These are phyloP conservation scores for Agaricales sp. DNA, from an alignment of 1,284 basidiomycete genomes.

Conservation along the genomic window DNA sequence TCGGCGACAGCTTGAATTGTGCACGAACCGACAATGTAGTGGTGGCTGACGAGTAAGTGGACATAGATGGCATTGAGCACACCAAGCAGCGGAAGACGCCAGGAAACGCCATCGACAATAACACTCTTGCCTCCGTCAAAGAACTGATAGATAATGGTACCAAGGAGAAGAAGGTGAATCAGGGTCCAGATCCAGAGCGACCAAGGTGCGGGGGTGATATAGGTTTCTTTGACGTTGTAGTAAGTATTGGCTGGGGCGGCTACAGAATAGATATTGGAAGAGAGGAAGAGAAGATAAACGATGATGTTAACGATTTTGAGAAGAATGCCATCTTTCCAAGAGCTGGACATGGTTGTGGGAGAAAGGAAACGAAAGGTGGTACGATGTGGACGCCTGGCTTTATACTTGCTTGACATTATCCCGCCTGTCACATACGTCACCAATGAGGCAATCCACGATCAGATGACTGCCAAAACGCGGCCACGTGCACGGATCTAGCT, in stretches of 20 bases:
- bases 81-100: constrained; percentile 82
- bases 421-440: background rate
- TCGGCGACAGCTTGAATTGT: background rate
- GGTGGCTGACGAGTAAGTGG: constrained; percentile 61
- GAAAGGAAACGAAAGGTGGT: background rate
- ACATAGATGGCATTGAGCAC: constrained; percentile 82
- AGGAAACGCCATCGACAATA: constrained; percentile 79
- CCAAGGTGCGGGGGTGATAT: constrained; percentile 85
- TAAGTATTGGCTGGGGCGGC: constrained; percentile 64
- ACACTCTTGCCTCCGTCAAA: constrained; percentile 68
- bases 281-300: constrained; percentile 75
- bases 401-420: too few species aligned
- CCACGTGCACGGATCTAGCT: too few species aligned
- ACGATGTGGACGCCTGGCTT: too few species aligned
- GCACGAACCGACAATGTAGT: constrained; percentile 62
- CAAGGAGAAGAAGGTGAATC: constrained; percentile 71
- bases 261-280: constrained; percentile 81
- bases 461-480: too few species aligned
- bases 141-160: constrained; percentile 88
- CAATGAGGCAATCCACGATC: background rate
- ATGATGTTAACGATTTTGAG: constrained; percentile 82
- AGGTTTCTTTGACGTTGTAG: constrained; percentile 69
- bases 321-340: constrained; percentile 68
- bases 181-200: constrained; percentile 68
- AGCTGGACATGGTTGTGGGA: constrained; percentile 41